These are phyloP conservation scores for Termitomyces sp. DNA, from an alignment of 768 basidiomycete species.

Conservation along the genomic window DNA sequence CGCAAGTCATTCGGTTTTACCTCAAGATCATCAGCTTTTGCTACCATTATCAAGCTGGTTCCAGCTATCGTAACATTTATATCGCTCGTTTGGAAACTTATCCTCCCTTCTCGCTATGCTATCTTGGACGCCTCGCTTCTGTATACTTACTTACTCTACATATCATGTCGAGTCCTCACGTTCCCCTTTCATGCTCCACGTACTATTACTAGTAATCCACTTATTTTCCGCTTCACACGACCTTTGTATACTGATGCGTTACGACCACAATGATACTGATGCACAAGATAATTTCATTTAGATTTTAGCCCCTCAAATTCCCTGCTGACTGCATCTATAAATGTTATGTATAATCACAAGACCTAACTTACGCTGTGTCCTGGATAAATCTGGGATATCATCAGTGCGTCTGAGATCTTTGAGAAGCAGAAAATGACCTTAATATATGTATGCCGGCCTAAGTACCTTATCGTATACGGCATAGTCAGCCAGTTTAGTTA, in stretches of 20 bases:
- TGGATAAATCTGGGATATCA: not conserved
- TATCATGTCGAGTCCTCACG: constrained; percentile 2
- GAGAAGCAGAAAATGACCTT: not conserved
- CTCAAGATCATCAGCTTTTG: constrained; percentile 3
- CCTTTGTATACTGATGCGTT: constrained; percentile 10
- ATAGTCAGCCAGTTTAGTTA: not conserved
- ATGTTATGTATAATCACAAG: not conserved
- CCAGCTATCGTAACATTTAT: not conserved
- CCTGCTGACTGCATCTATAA: not conserved
- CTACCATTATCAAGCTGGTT: not conserved
- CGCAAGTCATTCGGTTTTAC: constrained; percentile 19
- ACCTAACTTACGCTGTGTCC: not conserved
- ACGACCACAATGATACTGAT: constrained; percentile 14
- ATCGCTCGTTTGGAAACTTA: constrained; percentile 6
- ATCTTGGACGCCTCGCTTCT: constrained; percentile 3
- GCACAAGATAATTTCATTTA: constrained; percentile 11
- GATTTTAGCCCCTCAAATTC: constrained; percentile 2
- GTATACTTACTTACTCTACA: not conserved
- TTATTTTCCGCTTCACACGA: constrained; percentile 9
- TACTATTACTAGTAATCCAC: constrained; percentile 8
- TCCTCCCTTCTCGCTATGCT: constrained; percentile 4
- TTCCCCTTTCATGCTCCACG: constrained; percentile 1
- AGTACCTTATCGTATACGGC: not conserved
- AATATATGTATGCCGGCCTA: not conserved
- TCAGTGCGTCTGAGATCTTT: not conserved